phyloP scores from a whole-genome alignment of 1,139 yeast species.

The Blastobotrys capitulatus region DNA sequence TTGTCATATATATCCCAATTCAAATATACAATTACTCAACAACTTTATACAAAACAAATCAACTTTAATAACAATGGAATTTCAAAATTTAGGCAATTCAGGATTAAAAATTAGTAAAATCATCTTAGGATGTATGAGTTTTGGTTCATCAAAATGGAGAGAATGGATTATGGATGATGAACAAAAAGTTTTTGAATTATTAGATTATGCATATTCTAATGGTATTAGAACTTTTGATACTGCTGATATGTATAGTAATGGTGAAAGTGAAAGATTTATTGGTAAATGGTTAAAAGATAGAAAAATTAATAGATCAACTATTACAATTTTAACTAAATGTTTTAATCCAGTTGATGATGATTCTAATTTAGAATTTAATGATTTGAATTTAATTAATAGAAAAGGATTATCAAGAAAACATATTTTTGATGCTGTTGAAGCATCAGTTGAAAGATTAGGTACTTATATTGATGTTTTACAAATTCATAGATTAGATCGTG shows the following conservation, averaged over 20 bases:
- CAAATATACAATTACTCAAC: too few species aligned
- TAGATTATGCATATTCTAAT: constrained; percentile 43
- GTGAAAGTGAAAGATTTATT: constrained; percentile 36
- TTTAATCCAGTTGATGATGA: constrained; percentile 30
- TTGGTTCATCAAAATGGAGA: constrained; percentile 43
- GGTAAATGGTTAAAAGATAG: constrained; percentile 39
- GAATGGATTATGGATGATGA: constrained; percentile 48
- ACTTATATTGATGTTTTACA: constrained; percentile 77
- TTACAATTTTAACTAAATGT: constrained; percentile 28
- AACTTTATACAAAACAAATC: neutral
- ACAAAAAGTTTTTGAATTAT: constrained; percentile 35
- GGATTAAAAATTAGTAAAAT: constrained; percentile 49
- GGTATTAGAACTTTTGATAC: constrained; percentile 51
- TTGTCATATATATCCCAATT: too few species aligned
- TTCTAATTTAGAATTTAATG: constrained; percentile 33
- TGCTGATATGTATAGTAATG: constrained; percentile 43
- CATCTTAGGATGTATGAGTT: constrained; percentile 55
- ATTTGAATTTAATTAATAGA: constrained; percentile 32
- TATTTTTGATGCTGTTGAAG: constrained; percentile 47
- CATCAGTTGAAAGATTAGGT: constrained; percentile 48
- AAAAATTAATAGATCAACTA: constrained; percentile 38
- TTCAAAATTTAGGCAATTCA: constrained; percentile 37
- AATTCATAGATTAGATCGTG: constrained; percentile 52
- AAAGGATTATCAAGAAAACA: constrained; percentile 35
- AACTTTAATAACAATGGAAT: constrained; percentile 14